A percentile compares a stretch with the other conserved stretches of the same genome.
phyloP scores from a whole-genome alignment of 2,329 filamentous ascomycete genomes.

The Claviceps lovelessii region DNA sequence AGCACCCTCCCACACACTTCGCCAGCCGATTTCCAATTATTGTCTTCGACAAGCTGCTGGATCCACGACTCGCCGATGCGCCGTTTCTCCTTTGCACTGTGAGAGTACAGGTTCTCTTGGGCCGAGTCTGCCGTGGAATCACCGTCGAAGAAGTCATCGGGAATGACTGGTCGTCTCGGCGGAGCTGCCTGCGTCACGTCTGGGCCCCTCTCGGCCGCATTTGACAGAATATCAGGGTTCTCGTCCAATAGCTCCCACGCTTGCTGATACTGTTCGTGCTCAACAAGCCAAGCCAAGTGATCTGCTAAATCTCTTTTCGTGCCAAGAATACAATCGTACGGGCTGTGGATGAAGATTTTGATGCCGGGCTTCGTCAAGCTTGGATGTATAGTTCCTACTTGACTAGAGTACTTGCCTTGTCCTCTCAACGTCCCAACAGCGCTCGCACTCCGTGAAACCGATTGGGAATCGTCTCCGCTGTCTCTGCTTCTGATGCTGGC shows the following conservation, averaged over 20 bases:
- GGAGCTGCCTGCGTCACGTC: conserved; percentile 28
- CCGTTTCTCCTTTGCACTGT: conserved; percentile 73
- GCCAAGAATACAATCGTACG: conserved; percentile 89
- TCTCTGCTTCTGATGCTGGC: conserved; percentile 56
- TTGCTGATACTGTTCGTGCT: conserved; percentile 65
- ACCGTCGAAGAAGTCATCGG: conserved; percentile 64
- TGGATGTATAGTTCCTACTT: conserved; percentile 32
- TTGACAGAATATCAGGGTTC: conserved; percentile 58
- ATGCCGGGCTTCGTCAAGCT: conserved; percentile 40
- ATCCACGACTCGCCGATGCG: conserved; percentile 90
- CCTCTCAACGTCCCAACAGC: conserved; percentile 17
- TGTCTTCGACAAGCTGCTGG: conserved; percentile 61
- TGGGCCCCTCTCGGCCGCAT: conserved; percentile 23
- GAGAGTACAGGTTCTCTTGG: conserved; percentile 43
- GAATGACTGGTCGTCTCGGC: conserved; percentile 23
- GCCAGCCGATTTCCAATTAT: conserved; percentile 66
- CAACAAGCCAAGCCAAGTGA: conserved; percentile 72
- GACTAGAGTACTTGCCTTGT: conserved; percentile 10
- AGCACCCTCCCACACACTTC: conserved; percentile 72
- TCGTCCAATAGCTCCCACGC: conserved; percentile 84
- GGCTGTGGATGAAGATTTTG: conserved; percentile 88
- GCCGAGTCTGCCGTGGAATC: conserved; percentile 40
- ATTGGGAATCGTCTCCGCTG: conserved; percentile 43
- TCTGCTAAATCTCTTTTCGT: conserved; percentile 77
- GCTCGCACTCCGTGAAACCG: conserved; percentile 30